phyloP scores from a whole-genome alignment of 2,329 filamentous ascomycete genomes.

The Xylaria sp. region DNA sequence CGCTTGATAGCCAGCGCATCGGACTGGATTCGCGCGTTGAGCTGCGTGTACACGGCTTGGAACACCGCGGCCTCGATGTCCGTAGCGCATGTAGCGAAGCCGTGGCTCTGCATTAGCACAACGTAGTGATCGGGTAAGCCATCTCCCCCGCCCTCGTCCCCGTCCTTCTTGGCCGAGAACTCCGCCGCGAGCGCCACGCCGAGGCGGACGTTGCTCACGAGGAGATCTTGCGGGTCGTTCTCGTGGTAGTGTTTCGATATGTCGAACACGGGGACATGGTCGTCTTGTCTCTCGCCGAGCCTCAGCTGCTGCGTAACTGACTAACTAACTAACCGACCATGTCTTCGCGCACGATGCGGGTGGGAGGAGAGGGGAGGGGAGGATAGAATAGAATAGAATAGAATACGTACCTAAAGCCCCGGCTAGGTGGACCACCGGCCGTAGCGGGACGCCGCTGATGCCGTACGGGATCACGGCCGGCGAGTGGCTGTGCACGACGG shows the following conservation, averaged over 20 bases:
- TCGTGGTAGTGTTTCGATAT: conserved; percentile 19
- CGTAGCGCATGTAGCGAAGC: conserved; percentile 23
- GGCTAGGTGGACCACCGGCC: conserved; percentile 24
- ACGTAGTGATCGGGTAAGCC: conserved; percentile 2
- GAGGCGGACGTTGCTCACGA: conserved; percentile 23
- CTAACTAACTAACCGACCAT: no score
- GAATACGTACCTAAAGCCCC: conserved; percentile 28
- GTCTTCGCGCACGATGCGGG: neutral
- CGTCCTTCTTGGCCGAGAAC: neutral
- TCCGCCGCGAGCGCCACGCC: conserved; percentile 27
- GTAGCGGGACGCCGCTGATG: conserved; percentile 19
- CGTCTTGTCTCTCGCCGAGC: neutral
- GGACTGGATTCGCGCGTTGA: conserved; percentile 20
- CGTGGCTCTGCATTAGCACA: conserved; percentile 29
- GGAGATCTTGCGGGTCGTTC: conserved; percentile 23
- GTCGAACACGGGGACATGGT: conserved; percentile 26
- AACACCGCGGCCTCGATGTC: conserved; percentile 26
- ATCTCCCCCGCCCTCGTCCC: neutral
- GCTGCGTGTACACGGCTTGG: conserved; percentile 23
- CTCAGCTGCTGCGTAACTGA: no score
- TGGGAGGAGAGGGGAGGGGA: neutral
- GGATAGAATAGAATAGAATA: no score
- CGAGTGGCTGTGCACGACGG: conserved; percentile 29
- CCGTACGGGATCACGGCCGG: conserved; percentile 24
- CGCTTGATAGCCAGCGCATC: neutral